phyloP scores from a whole-genome alignment of 305 asterid species.

The Fraxinus greggii region DNA sequence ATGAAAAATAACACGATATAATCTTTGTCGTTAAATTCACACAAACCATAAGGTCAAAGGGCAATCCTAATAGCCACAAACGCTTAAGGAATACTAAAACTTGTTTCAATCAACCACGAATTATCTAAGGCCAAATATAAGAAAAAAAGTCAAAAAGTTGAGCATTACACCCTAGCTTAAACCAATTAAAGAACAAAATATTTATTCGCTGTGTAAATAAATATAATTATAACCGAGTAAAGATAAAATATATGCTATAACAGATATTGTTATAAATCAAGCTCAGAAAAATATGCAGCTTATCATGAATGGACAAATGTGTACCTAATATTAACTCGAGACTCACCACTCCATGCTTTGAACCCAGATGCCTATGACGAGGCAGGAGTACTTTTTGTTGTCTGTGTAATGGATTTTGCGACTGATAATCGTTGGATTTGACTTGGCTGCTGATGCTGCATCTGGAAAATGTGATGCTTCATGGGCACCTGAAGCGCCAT shows the following conservation, averaged over 20 bases:
- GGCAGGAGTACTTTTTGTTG: constrained; percentile 53
- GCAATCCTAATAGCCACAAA: neutral
- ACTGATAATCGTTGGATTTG: constrained; percentile 45
- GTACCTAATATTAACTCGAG: neutral
- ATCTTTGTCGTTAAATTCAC: neutral
- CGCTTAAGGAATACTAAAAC: neutral
- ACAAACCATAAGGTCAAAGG: neutral
- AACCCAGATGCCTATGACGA: constrained; percentile 33
- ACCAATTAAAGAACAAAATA: constrained; percentile 8
- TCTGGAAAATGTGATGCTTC: constrained; percentile 58
- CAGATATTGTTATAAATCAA: constrained; percentile 23
- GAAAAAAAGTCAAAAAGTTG: neutral
- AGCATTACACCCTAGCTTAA: neutral
- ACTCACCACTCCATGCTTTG: neutral
- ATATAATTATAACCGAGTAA: constrained; percentile 11
- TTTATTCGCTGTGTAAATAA: constrained; percentile 20
- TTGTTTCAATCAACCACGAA: neutral
- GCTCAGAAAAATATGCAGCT: constrained; percentile 21
- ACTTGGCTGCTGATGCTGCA: constrained; percentile 44
- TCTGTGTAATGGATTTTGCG: constrained; percentile 39
- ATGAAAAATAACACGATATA: neutral
- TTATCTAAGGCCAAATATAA: neutral
- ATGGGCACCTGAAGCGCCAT: constrained; percentile 31
- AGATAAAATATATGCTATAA: constrained; percentile 8
- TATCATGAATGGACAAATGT: neutral